Percentiles rank a stretch among this genome's conserved stretches.
phyloP scores from a whole-genome alignment of 129 eudicot species.

The Flaveria robusta region DNA sequence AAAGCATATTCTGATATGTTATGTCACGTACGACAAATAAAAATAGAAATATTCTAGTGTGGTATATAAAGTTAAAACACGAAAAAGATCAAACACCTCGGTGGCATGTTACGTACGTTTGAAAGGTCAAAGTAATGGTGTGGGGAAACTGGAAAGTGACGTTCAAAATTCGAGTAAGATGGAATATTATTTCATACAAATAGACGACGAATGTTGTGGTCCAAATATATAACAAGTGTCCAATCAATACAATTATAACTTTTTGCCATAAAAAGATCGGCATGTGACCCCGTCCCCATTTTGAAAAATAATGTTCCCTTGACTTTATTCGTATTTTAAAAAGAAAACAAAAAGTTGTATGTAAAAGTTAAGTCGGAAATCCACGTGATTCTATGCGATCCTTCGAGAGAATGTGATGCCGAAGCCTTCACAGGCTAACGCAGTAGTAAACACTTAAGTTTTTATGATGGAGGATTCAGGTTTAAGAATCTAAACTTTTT shows the following conservation, averaged over 20 bases:
- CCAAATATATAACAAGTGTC: conserved; percentile 13
- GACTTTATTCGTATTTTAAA: not conserved
- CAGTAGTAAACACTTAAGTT: no score
- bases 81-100: not conserved
- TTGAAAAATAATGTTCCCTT: not conserved
- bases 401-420: no score
- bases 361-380: not conserved
- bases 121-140: conserved; percentile 12
- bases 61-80: not conserved
- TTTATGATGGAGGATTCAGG: no score
- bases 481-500: no score
- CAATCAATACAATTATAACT: conserved; percentile 8
- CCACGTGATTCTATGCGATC: not conserved
- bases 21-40: not conserved
- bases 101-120: conserved; percentile 1
- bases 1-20: no score
- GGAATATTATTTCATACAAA: conserved; percentile 22
- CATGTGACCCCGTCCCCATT: conserved; percentile 20
- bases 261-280: conserved; percentile 9
- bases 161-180: not conserved
- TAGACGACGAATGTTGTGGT: conserved; percentile 27
- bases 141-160: conserved; percentile 17
- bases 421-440: no score
- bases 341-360: not conserved
- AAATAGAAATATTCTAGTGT: not conserved